Conservation (phyloP, 306 rosid species). For the Myrica gale region DNA sequence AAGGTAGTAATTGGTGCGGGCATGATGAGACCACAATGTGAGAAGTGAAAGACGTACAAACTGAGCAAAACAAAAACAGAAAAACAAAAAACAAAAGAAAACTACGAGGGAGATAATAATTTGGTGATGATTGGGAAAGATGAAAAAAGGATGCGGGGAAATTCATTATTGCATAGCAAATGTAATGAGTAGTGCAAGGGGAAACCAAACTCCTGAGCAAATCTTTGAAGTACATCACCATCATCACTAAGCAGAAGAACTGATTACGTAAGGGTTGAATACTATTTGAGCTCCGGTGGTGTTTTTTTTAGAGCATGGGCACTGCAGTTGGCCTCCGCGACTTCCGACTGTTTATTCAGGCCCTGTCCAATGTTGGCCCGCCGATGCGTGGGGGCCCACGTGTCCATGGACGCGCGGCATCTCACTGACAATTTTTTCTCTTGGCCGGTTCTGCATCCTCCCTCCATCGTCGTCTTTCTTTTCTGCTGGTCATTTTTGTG, state of each 20-base stretch:
- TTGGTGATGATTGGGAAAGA: conserved; percentile 7
- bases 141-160: neutral
- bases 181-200: neutral
- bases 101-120: neutral
- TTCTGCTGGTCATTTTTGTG: too few species aligned
- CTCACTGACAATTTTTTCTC: too few species aligned
- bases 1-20: neutral
- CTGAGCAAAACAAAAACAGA: neutral
- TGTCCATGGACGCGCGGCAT: too few species aligned
- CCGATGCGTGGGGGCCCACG: too few species aligned
- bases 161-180: neutral
- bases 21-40: neutral
- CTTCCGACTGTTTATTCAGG: too few species aligned
- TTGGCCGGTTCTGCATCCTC: too few species aligned
- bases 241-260: neutral
- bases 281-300: neutral
- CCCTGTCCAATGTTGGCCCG: too few species aligned
- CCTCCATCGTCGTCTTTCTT: too few species aligned
- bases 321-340: too few species aligned
- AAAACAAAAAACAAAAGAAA: neutral
- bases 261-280: neutral
- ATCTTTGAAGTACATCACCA: neutral
- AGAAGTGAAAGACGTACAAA: neutral
- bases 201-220: neutral
- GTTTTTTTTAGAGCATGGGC: too few species aligned